Evolutionary conservation across 257 asterid genomes (phyloP), one percentile per base, ranked within the genome.

Genomic region (Galeopsis tetrahit): DNA sequence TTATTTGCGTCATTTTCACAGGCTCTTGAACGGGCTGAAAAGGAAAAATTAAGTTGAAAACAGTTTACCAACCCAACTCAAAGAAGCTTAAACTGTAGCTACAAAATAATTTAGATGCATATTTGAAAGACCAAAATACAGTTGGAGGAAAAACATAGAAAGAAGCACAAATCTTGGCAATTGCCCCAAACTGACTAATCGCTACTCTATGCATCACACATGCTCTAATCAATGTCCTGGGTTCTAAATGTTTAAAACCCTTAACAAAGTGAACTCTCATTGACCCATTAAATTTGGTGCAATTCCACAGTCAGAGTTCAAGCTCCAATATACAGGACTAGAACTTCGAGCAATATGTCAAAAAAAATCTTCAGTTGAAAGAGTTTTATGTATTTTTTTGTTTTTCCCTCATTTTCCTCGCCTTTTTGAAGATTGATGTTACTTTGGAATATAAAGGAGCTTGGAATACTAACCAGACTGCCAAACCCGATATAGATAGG

Each of bases 1-100:
- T 94, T 74, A 84, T 89, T 77, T 86, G 85, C 13, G 97, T 91
- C 99, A 94, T 94, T 84, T 91, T 94, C 82, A 80, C 84, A 63
- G 99, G 99, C 73, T 88, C 97, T 85, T 85, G 96, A 76, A 94
- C 97, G 31, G 99, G 97, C 97, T 94, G 95, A 84, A 59, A 71
- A 49, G 34, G 35, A 51, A 69, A 43, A 75, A 74, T 53, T 40
- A 72, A 63, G 15, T 56, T 49, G 39, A 56, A 69, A 7, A 64
- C 39, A 38, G 13, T 10, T 53, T 53, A 38, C 73, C 67, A 52
- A 36, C 15, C 43, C 4, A 63, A 63, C 66, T 21, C 59, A 42
- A 64, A 61, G 71, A 72, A 79, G 73, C 65, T 38, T 46, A 36
- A 65, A 69, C 64, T 15, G 59, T 9, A 42, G 28, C 66, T 55